Evolutionary conservation across 2,329 filamentous ascomycete genomes (phyloP).

Genomic region (Laburnicola sp.): DNA sequence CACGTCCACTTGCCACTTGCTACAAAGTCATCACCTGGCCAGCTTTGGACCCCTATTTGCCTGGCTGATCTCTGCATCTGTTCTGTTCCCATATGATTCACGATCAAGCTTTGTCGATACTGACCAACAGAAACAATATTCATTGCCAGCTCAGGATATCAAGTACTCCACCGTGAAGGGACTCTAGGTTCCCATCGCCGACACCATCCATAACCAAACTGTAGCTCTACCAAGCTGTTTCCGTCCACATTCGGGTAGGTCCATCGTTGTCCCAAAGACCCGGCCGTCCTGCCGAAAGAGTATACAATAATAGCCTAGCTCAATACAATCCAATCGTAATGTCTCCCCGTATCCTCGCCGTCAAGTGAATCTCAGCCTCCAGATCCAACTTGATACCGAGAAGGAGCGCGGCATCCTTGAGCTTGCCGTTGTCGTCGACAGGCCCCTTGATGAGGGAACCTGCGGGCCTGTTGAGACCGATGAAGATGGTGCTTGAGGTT

Average conservation of each 20-base stretch:
- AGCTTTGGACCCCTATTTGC: too few relatives aligned
- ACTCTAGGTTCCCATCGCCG: neutral
- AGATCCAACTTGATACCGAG: constrained; percentile 66
- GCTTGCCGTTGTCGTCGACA: constrained; percentile 60
- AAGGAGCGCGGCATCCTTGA: constrained; percentile 61
- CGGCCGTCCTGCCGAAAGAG: constrained; percentile 1
- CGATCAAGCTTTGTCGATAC: neutral
- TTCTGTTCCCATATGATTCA: neutral
- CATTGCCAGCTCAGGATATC: constrained; percentile 18
- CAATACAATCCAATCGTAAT: constrained; percentile 63
- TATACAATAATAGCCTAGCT: constrained; percentile 12
- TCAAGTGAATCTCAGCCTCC: constrained; percentile 65
- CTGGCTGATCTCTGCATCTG: too few relatives aligned
- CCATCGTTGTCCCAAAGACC: neutral
- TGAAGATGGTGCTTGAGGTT: constrained; percentile 42
- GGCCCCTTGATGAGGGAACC: constrained; percentile 58
- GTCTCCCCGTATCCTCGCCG: constrained; percentile 63
- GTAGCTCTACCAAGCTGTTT: neutral
- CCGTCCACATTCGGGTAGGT: neutral
- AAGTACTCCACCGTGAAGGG: constrained; percentile 10
- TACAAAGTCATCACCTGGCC: too few relatives aligned
- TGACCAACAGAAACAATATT: constrained; percentile 14
- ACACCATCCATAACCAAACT: neutral
- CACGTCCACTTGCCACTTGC: too few relatives aligned
- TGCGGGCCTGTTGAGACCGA: constrained; percentile 45